Evolutionary conservation across 108 stramenopile genomes (phyloP), one percentile per base, ranked within the genome.

Genomic region (Fragilariopsis cylindrus): DNA sequence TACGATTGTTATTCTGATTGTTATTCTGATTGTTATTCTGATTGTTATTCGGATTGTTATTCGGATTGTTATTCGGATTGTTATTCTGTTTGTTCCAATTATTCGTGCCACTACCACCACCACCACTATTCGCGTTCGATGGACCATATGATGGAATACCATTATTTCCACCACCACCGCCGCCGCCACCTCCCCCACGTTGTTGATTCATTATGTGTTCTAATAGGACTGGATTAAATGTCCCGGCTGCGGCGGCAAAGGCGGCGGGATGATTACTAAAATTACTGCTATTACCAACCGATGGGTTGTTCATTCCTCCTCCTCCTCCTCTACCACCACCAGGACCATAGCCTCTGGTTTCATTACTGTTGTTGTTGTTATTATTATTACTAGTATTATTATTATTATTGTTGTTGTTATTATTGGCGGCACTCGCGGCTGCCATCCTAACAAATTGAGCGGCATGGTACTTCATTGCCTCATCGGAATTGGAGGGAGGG

Each of bases 121-220:
- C 43, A 30, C 30, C 30, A 30, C 30, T 30, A 30, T 30, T 30
- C 30, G 30, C 30, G 30, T 30, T 30, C 30, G 30, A 30, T 30
- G 30, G 30, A 30, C 30, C 30, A 30, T 30, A 30, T 16, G 62
- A 44, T 43, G 62, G 62, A n/a, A 47, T n/a, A 43, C 13, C 46
- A 30, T 30, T 30, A 30, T 30, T 30, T 30, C 30, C 30, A 13
- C 62, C 43, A 0, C 62, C 43, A 4, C 39, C 42, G 39, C 58
- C n/a, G n/a, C n/a, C 58, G 6, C 58, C 58, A 30, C 40, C 21
- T 0, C 58, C 58, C 0, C 58, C 40, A 60, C 40, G 40, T 9
- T 63, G 62, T 12, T 63, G 62, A 43, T 42, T 15, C 62, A 63
- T 63, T 4, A 63, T 63, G 62, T 63, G 62, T 4, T 63, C 62